Evolutionary conservation across 495 filamentous ascomycete genomes (phyloP), one percentile per base, ranked within the genome.

Genomic region (Aspergillus steynii): DNA sequence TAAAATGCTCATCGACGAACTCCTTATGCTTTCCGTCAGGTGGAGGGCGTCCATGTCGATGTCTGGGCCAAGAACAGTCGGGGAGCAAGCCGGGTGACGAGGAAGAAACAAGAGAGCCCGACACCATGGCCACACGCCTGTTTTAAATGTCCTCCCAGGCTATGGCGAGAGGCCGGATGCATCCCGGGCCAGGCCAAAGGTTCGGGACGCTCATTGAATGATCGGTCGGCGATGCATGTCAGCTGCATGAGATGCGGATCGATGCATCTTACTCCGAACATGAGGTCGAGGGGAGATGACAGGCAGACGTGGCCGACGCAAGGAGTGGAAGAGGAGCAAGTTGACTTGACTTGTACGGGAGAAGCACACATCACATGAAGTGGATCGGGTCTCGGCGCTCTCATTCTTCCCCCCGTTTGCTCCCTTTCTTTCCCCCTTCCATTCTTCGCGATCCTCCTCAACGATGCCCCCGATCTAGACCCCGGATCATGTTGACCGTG

Each of bases 291-390:
- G 14, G 1, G 37, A 14, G 37, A 42, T 42, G 37, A 12, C 12
- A 7, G 37, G 29, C n/a, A 25, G 29, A 59, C 14, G 20, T 61
- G 37, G 37, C 37, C 37, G 37, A 42, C 37, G 37, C 37, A 42
- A 42, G 37, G 37, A 42, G 37, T 42, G 12, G 20, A 20, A 20
- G 20, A 20, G 20, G 20, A 20, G 20, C 20, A 20, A 20, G 20
- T 20, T 20, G 20, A 20, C 20, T 20, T 20, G 20, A 20, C 20
- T 20, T 20, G 20, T 20, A 20, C 20, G 20, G 20, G 20, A 20
- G 20, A 34, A 34, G 9, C 31, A 34, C 31, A 34, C 31, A 34
- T 34, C 12, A 42, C 37, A 42, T 42, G 12, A 42, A 14, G 37
- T 42, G 12, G 37, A 42, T 42, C 7, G 37, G 12, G 37, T 1